Conservation (phyloP, 176 grass and related monocot genomes). For the Triticum urartu region DNA sequence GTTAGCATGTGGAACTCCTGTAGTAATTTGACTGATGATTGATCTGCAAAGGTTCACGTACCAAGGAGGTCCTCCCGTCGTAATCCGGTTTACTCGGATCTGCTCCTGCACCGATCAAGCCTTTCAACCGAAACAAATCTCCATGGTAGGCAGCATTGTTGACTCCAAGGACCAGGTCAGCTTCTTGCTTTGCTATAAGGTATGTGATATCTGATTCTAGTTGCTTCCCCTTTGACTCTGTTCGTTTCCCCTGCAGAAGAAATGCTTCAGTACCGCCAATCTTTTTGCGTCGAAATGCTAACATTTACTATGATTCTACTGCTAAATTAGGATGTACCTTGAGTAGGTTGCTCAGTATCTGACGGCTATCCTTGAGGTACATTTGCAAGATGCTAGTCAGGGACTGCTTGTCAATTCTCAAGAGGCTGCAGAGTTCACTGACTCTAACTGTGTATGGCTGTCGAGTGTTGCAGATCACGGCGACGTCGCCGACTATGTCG, state of each 20-base stretch:
- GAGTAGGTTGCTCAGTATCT: slow-evolving; percentile 78
- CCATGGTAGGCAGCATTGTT: slow-evolving; percentile 82
- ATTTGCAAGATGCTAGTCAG: slow-evolving; percentile 62
- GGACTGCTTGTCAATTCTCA: slow-evolving; percentile 88
- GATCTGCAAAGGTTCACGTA: slow-evolving; percentile 27
- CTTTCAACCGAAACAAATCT: slow-evolving; percentile 62
- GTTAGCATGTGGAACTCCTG: neutral
- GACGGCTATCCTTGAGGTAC: slow-evolving; percentile 75
- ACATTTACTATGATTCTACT: neutral
- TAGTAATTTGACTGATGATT: neutral
- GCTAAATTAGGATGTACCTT: slow-evolving; percentile 34
- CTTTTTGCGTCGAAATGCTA: neutral
- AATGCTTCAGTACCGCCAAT: neutral
- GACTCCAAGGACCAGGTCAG: slow-evolving; percentile 66
- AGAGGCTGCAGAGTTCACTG: slow-evolving; percentile 70
- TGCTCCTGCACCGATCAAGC: slow-evolving; percentile 75
- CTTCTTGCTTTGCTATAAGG: slow-evolving; percentile 85
- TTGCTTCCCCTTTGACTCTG: slow-evolving; percentile 56
- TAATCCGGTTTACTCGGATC: slow-evolving; percentile 82
- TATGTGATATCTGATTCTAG: slow-evolving; percentile 63
- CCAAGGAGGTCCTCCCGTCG: slow-evolving; percentile 79
- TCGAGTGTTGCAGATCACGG: slow-evolving; percentile 69
- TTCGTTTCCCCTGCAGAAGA: slow-evolving; percentile 43
- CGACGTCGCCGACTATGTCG: slow-evolving; percentile 63
- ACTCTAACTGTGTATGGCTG: slow-evolving; percentile 67